Evolutionary conservation across 805 yeast genomes (phyloP).

Genomic region (Suhomyces prunicola): DNA sequence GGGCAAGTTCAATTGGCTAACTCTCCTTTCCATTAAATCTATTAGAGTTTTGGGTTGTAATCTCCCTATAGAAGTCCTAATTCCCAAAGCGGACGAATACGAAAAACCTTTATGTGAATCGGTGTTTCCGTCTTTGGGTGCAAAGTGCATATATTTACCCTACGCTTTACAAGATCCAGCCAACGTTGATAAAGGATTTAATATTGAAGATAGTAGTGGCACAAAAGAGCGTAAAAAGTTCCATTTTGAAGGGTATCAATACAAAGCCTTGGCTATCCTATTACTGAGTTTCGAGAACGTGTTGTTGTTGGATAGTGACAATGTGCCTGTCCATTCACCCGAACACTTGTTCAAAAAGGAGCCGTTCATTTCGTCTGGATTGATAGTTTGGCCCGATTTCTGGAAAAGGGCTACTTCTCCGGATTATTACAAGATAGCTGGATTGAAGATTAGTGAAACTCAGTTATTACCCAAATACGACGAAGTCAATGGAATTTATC

Average conservation of each 20-base stretch:
- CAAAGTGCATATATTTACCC: conserved; percentile 39
- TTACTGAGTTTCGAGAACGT: conserved; percentile 62
- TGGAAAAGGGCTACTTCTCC: conserved; percentile 87
- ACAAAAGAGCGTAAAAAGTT: conserved; percentile 29
- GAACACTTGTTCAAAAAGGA: conserved; percentile 55
- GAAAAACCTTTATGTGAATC: conserved; percentile 56
- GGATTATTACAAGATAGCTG: conserved; percentile 64
- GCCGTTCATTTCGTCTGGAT: conserved; percentile 52
- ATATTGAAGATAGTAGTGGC: conserved; percentile 14
- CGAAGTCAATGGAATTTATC: conserved; percentile 25
- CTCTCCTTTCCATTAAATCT: conserved; percentile 60
- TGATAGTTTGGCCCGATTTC: conserved; percentile 82
- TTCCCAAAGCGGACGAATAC: conserved; percentile 68
- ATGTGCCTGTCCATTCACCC: conserved; percentile 65
- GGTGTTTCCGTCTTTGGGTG: conserved; percentile 37
- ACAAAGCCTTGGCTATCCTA: conserved; percentile 40
- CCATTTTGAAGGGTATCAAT: conserved; percentile 41
- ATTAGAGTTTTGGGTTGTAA: conserved; percentile 64
- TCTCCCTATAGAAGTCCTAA: conserved; percentile 77
- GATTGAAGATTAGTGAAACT: conserved; percentile 32
- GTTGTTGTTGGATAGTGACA: conserved; percentile 72
- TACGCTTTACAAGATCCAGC: conserved; percentile 18
- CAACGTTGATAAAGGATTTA: conserved; percentile 2
- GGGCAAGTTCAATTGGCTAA: conserved; percentile 70
- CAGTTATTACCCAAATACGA: conserved; percentile 32